Evolutionary conservation across 768 basidiomycete genomes (phyloP), one percentile per base, ranked within the genome.

Genomic region (Mycena leptocephala): DNA sequence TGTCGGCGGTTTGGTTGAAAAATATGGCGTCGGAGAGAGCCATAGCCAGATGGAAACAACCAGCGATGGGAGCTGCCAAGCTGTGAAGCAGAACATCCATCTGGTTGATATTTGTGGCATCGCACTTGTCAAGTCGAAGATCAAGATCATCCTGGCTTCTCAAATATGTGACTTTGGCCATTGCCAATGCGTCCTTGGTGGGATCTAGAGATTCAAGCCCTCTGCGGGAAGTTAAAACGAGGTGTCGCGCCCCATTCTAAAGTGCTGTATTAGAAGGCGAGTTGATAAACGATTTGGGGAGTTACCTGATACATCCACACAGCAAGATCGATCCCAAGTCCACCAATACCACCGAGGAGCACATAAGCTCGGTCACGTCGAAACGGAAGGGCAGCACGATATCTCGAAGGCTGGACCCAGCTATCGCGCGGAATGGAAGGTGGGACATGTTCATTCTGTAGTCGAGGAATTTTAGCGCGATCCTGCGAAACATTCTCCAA

Each of bases 221-320:
- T 7, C 59, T 22, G 11, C 65, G 65, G 3, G 66, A 68, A 2
- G 73, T 74, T 26, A 74, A 26, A 8, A 68, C 37, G 9, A 74
- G 65, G 14, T 68, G 66, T 32, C 37, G 14, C 3, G 73, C 73
- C 0, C 73, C 73, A 13, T 68, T 56, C 73, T 74, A 39, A 1
- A 28, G 22, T 14, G 8, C n/a, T 11, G 5, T 18, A 22, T 64
- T 30, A 51, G 59, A 39, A 5, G 5, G 16, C n/a, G n/a, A n/a
- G n/a, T n/a, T n/a, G n/a, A 55, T 30, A 4, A 4, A 16, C 2
- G 4, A 22, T 22, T 24, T 9, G 0, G 24, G 33, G 1, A 41
- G 2, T 18, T 59, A 68, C 73, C 66, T 68, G 73, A 43, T 68
- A 74, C 66, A 74, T 48, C 70, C 70, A 70, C 8, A 70, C 28